Evolutionary conservation across 2,329 filamentous ascomycete genomes (phyloP), one percentile per base, ranked within the genome.

Genomic region (Aspergillus hiratsukae): DNA sequence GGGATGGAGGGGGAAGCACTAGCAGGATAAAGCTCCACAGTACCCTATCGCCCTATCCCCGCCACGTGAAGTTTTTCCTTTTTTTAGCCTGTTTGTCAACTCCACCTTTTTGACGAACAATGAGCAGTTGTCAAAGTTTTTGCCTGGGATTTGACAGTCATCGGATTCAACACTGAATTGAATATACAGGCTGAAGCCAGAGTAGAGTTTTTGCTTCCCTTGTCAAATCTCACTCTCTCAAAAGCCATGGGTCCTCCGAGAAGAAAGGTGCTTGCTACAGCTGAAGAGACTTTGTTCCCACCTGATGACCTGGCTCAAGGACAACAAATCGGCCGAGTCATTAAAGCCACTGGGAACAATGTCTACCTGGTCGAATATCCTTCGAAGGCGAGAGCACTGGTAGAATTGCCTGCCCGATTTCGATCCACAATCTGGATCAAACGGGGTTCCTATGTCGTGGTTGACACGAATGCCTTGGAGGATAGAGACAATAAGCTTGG

Each of bases 401-500:
- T 91, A 23, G 91, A 97, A 78, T 84, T 99, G 21, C 88, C 90
- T 9, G 80, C 90, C 27, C 86, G 87, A 43, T 97, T 97, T 71
- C 89, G 93, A 59, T 94, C 90, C 62, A 94, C 90, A 2, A 90
- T 97, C 61, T 97, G 91, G 90, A 89, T 97, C 72, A 92, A 89
- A 74, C 86, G 91, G 19, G 89, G 91, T 29, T 90, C 91, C 0
- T 97, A 87, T 72, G 91, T 97, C 29, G 76, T 97, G 10, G 82
- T 96, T 14, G 89, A 97, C 63, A 87, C 84, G 25, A 80, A 81
- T 29, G 79, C 83, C 1, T 79, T 87, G 40, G 84, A 86, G 28
- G 84, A 82, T 25, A 77, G 86, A 52, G 87, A 88, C 48, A 91
- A 91, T 66, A 91, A 91, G 72, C 83, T 96, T 11, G 82, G 84